Conservation (phyloP, 108 stramenopile genomes). For the Chaetoceros tenuissimus region DNA sequence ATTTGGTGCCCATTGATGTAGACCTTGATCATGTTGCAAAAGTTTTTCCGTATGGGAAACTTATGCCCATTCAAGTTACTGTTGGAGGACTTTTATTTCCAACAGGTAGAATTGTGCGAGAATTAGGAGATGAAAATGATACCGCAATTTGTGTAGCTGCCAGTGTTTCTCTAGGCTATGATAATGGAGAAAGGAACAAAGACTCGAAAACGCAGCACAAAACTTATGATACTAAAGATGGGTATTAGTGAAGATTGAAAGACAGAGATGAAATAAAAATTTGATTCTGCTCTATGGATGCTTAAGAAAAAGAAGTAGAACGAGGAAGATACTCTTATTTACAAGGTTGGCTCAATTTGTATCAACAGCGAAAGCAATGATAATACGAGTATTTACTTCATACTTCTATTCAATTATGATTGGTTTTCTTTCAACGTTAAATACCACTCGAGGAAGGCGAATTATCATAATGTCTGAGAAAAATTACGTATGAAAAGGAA, state of each 20-base stretch:
- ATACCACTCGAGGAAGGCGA: too few relatives aligned
- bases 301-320: too few relatives aligned
- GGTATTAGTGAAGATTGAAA: not conserved
- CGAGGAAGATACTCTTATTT: too few relatives aligned
- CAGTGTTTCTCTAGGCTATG: conserved; percentile 58
- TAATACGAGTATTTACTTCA: too few relatives aligned
- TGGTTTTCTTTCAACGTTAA: too few relatives aligned
- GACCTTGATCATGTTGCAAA: conserved; percentile 31
- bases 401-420: too few relatives aligned
- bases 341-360: too few relatives aligned
- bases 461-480: too few relatives aligned
- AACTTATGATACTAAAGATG: not conserved
- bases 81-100: conserved; percentile 55
- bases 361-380: too few relatives aligned
- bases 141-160: conserved; percentile 55
- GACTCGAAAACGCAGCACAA: not conserved
- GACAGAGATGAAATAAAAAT: too few relatives aligned
- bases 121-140: conserved; percentile 60
- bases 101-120: conserved; percentile 58
- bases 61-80: conserved; percentile 48
- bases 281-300: too few relatives aligned
- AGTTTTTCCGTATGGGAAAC: conserved; percentile 52
- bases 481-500: too few relatives aligned
- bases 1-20: conserved; percentile 17
- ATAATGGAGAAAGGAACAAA: conserved; percentile 13